A percentile compares a stretch with the other conserved stretches of the same genome.
Conservation (phyloP, 1,284 basidiomycete genomes). For the Marasmius oreades region DNA sequence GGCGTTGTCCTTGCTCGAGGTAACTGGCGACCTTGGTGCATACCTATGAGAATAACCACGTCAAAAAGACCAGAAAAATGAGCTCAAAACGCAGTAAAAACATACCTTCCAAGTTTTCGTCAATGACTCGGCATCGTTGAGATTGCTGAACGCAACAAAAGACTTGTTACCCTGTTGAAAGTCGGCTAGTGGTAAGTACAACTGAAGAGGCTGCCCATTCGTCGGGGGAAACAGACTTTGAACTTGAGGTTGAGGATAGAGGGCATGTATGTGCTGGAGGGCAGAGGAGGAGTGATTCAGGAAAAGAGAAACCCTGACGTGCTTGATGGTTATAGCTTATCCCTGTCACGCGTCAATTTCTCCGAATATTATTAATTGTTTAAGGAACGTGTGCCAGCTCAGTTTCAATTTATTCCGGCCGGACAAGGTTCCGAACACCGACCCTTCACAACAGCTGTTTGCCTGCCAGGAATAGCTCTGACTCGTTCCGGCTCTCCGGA, state of each 20-base stretch:
- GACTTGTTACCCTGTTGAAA: constrained; percentile 76
- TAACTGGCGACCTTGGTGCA: constrained; percentile 83
- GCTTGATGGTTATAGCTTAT: constrained; percentile 4
- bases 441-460: constrained; percentile 3
- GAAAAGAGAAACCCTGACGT: neutral
- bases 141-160: constrained; percentile 84
- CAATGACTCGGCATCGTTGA: constrained; percentile 75
- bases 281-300: neutral
- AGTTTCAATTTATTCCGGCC: neutral
- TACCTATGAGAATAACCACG: constrained; percentile 42
- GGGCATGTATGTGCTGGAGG: constrained; percentile 45
- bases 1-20: constrained; percentile 81
- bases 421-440: too few relatives aligned
- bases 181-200: constrained; percentile 19
- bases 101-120: constrained; percentile 84
- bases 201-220: constrained; percentile 19
- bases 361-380: neutral
- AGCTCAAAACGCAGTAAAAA: constrained; percentile 9
- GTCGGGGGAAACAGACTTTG: constrained; percentile 51
- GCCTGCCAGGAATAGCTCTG: neutral
- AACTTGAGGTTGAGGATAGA: constrained; percentile 85
- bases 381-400: neutral
- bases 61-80: constrained; percentile 10
- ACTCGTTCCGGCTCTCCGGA: constrained; percentile 1
- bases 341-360: neutral